phyloP scores from a whole-genome alignment of 1,284 basidiomycete species.

The Microbotryomycetes sp. region DNA sequence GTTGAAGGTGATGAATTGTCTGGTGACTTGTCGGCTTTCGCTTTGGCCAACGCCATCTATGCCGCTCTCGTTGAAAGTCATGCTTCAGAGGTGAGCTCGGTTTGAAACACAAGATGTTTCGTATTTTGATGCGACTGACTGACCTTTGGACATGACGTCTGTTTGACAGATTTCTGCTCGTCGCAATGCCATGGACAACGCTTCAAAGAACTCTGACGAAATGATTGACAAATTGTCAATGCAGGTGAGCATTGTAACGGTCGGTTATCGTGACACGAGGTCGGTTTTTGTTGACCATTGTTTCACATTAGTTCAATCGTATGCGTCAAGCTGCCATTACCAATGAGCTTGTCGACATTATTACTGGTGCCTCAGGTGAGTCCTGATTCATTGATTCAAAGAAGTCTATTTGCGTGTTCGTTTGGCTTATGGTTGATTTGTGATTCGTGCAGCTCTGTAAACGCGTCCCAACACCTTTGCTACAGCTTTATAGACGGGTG shows the following conservation, averaged over 20 bases:
- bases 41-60: constrained; percentile 93
- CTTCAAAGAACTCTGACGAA: constrained; percentile 88
- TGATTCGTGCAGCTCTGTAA: not conserved
- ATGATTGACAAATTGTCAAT: constrained; percentile 82
- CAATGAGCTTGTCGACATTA: constrained; percentile 91
- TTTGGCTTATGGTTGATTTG: not conserved
- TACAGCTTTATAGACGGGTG: no score
- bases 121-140: not conserved
- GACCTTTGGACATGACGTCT: not conserved
- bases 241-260: no score
- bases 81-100: constrained; percentile 79
- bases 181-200: constrained; percentile 99
- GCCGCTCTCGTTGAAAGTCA: constrained; percentile 91
- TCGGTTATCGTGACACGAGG: constrained; percentile 3
- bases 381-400: constrained; percentile 3
- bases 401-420: not conserved
- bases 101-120: not conserved
- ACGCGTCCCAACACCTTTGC: no score
- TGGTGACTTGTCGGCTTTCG: constrained; percentile 91
- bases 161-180: constrained; percentile 44
- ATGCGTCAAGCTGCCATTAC: constrained; percentile 98
- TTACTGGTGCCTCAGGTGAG: constrained; percentile 43
- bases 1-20: constrained; percentile 76
- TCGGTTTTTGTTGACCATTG: not conserved
- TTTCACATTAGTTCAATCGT: constrained; percentile 63